Conservation (phyloP, 1,284 basidiomycete genomes). For the Marasmius tenuissimus region DNA sequence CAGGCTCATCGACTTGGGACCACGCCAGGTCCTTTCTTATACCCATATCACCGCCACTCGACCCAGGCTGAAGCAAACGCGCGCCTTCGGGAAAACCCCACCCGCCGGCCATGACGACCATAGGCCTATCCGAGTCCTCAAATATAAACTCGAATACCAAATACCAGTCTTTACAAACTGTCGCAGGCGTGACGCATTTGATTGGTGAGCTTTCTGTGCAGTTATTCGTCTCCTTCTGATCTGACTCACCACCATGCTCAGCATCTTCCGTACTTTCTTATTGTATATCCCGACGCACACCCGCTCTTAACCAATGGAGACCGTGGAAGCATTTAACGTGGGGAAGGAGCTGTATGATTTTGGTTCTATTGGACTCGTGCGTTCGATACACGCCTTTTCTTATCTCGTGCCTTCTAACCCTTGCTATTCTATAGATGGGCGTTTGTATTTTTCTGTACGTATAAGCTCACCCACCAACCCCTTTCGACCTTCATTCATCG, state of each 20-base stretch:
- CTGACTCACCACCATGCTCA: background rate
- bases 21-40: too few species aligned
- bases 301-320: slow-evolving; percentile 4
- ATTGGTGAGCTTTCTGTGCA: background rate
- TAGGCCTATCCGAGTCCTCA: background rate
- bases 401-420: background rate
- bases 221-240: background rate
- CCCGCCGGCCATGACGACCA: background rate
- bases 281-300: slow-evolving; percentile 9
- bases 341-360: slow-evolving; percentile 9
- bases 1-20: too few species aligned
- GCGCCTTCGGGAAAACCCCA: background rate
- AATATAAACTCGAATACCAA: background rate
- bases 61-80: background rate
- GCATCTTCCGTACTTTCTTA: slow-evolving; percentile 6
- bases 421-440: slow-evolving; percentile 4
- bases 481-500: background rate
- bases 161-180: background rate
- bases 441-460: slow-evolving; percentile 13
- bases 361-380: slow-evolving; percentile 12
- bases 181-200: background rate
- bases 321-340: slow-evolving; percentile 12
- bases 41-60: background rate
- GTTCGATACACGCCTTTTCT: background rate
- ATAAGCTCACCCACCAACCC: background rate